phyloP scores from a whole-genome alignment of 1,284 basidiomycete genomes.

The Cryptococcus floricola region DNA sequence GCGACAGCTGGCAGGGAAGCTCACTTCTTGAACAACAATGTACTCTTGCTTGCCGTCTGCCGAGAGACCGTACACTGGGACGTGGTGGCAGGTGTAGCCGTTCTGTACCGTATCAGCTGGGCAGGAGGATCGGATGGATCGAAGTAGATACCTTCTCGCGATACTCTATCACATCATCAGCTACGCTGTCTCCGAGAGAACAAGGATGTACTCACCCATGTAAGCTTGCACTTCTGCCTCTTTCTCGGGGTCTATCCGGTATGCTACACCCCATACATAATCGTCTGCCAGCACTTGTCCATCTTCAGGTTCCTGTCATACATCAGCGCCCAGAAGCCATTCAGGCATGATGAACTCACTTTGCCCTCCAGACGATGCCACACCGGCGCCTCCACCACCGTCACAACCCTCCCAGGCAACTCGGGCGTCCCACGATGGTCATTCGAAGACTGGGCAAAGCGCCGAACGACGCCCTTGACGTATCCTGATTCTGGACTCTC shows the following conservation, averaged over 20 bases:
- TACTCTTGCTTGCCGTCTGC: slow-evolving; percentile 18
- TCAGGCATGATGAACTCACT: slow-evolving; percentile 15
- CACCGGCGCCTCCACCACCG: slow-evolving; percentile 40
- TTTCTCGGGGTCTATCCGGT: slow-evolving; percentile 36
- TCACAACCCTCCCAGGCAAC: slow-evolving; percentile 43
- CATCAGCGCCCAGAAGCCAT: neutral
- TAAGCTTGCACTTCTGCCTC: slow-evolving; percentile 38
- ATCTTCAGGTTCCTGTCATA: slow-evolving; percentile 1
- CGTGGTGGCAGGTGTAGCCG: slow-evolving; percentile 39
- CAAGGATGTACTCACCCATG: slow-evolving; percentile 26
- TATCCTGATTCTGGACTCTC: slow-evolving; percentile 28
- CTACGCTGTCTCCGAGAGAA: neutral
- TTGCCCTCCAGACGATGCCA: slow-evolving; percentile 34
- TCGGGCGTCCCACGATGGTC: slow-evolving; percentile 46
- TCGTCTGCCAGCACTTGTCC: slow-evolving; percentile 24
- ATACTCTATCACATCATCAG: slow-evolving; percentile 23
- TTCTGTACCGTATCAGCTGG: slow-evolving; percentile 23
- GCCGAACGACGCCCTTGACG: slow-evolving; percentile 40
- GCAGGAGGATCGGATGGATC: neutral
- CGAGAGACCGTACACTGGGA: slow-evolving; percentile 25
- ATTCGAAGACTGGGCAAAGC: slow-evolving; percentile 46
- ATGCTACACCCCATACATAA: slow-evolving; percentile 43
- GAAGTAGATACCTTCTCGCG: slow-evolving; percentile 30
- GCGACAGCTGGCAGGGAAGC: slow-evolving; percentile 2
- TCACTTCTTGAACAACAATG: slow-evolving; percentile 24